phyloP scores from a whole-genome alignment of 352 stramenopile species.

The Discostella stelligera region DNA sequence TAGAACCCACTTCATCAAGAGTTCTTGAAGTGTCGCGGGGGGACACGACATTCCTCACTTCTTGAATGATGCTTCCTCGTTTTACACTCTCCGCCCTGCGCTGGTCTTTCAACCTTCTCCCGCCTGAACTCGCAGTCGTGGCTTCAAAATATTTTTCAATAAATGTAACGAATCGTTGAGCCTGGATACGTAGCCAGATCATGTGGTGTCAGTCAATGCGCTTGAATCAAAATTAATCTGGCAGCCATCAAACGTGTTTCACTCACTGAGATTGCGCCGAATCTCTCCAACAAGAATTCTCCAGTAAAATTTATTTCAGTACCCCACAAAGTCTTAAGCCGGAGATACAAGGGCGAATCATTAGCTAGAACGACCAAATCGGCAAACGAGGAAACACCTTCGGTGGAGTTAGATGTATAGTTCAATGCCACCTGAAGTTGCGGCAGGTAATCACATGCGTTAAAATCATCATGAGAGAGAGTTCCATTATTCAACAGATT shows the following conservation, averaged over 20 bases:
- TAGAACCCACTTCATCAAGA: slow-evolving; percentile 4
- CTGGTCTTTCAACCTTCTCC: slow-evolving; percentile 13
- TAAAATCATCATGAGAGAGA: slow-evolving; percentile 12
- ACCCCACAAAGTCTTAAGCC: slow-evolving; percentile 14
- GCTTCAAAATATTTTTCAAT: slow-evolving; percentile 6
- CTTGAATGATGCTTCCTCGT: slow-evolving; percentile 19
- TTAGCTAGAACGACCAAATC: slow-evolving; percentile 25
- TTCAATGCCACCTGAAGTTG: slow-evolving; percentile 25
- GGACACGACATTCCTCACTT: slow-evolving; percentile 7
- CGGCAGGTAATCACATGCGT: slow-evolving; percentile 27
- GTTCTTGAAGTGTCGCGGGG: background rate
- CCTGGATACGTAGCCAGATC: background rate
- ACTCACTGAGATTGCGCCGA: slow-evolving; percentile 23
- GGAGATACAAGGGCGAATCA: background rate
- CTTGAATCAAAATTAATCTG: background rate
- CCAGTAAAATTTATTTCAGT: slow-evolving; percentile 22
- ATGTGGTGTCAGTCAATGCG: background rate
- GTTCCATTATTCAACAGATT: slow-evolving; percentile 9
- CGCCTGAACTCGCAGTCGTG: background rate
- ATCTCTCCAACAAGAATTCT: slow-evolving; percentile 33
- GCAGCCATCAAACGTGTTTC: background rate
- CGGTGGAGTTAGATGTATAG: slow-evolving; percentile 5
- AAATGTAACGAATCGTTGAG: slow-evolving; percentile 28
- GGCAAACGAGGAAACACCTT: slow-evolving; percentile 8
- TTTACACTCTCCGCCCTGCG: slow-evolving; percentile 9